Evolutionary conservation across 2,329 filamentous ascomycete genomes (phyloP).

Genomic region (Verticillium isaacii): DNA sequence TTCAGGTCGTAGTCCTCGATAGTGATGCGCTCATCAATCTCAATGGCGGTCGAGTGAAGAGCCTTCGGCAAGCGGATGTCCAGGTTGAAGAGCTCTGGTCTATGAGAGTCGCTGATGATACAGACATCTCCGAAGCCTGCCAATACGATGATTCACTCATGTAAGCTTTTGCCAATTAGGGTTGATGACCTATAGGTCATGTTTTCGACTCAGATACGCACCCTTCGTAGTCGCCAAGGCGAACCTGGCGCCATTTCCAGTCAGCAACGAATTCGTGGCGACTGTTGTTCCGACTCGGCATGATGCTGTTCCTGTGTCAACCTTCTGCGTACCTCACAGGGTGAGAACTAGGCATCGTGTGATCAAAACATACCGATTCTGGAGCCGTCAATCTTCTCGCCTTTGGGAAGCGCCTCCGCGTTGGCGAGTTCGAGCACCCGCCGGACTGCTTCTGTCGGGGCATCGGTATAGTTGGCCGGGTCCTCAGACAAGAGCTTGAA

Average conservation of each 20-base stretch:
- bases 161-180: no score
- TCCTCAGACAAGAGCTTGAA: constrained; percentile 75
- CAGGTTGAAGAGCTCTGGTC: constrained; percentile 69
- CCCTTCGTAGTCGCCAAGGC: constrained; percentile 68
- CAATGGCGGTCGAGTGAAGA: constrained; percentile 62
- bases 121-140: constrained; percentile 61
- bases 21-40: constrained; percentile 68
- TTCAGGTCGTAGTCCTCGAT: constrained; percentile 68
- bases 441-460: constrained; percentile 66
- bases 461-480: constrained; percentile 65
- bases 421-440: constrained; percentile 59
- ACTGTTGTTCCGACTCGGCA: constrained; percentile 75
- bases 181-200: no score
- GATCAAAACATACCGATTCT: constrained; percentile 19
- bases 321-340: no score
- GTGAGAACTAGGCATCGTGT: no score
- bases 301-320: constrained; percentile 43
- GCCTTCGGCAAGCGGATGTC: constrained; percentile 63
- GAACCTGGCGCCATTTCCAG: constrained; percentile 39
- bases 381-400: constrained; percentile 25
- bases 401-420: constrained; percentile 46
- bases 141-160: background rate
- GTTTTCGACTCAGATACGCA: constrained; percentile 5
- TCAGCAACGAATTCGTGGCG: constrained; percentile 63
- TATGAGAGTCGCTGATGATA: constrained; percentile 68